Conservation (phyloP, 352 stramenopile species). For the Blastocystis sp. region DNA sequence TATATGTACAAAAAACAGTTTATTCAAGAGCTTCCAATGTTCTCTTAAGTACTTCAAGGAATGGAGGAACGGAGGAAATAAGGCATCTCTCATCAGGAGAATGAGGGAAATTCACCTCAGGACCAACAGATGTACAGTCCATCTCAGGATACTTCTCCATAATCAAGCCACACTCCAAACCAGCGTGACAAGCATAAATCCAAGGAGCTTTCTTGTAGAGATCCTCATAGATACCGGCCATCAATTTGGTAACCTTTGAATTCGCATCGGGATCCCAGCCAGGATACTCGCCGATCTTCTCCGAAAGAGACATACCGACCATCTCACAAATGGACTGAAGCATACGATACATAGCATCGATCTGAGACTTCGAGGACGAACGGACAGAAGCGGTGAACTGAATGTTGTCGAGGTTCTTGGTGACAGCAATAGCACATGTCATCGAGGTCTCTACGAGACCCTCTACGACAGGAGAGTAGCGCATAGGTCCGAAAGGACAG, state of each 20-base stretch:
- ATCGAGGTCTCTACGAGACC: slow-evolving; percentile 60
- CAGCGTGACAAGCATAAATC: slow-evolving; percentile 56
- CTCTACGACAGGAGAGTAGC: slow-evolving; percentile 32
- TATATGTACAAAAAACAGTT: background rate
- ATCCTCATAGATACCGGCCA: slow-evolving; percentile 19
- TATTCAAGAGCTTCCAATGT: slow-evolving; percentile 44
- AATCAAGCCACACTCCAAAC: slow-evolving; percentile 57
- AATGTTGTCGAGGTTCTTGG: slow-evolving; percentile 9
- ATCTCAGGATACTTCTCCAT: slow-evolving; percentile 60
- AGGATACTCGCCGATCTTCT: slow-evolving; percentile 47
- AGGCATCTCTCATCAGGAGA: slow-evolving; percentile 55
- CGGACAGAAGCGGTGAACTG: slow-evolving; percentile 56
- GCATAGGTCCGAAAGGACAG: slow-evolving; percentile 50
- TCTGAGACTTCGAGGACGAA: slow-evolving; percentile 56
- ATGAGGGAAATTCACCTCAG: slow-evolving; percentile 54
- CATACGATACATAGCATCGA: slow-evolving; percentile 44
- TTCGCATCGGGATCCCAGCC: slow-evolving; percentile 35
- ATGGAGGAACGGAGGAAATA: slow-evolving; percentile 53
- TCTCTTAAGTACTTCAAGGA: slow-evolving; percentile 51
- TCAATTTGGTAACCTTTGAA: slow-evolving; percentile 28
- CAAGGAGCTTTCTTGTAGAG: slow-evolving; percentile 44
- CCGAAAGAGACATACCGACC: slow-evolving; percentile 25
- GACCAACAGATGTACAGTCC: slow-evolving; percentile 59
- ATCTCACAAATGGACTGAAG: slow-evolving; percentile 39
- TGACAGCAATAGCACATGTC: slow-evolving; percentile 50